phyloP scores from a whole-genome alignment of 805 yeast species.

The Candida arabinofermentans region DNA sequence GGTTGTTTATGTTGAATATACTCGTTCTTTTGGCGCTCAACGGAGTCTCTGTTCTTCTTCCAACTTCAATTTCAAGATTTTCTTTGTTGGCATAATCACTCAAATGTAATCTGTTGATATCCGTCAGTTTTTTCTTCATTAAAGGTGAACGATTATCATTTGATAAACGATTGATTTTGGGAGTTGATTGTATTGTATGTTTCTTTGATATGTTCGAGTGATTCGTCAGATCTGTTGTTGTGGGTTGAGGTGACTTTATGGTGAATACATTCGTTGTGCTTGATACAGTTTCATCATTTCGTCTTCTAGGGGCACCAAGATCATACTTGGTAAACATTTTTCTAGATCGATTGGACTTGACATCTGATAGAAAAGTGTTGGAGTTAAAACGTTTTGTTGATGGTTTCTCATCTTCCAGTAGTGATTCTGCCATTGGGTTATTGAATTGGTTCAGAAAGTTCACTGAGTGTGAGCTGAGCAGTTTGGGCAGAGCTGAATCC shows the following conservation, averaged over 20 bases:
- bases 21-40: background rate
- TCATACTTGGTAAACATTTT: slow-evolving; percentile 29
- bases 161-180: slow-evolving; percentile 10
- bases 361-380: background rate
- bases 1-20: background rate
- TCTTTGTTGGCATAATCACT: slow-evolving; percentile 10
- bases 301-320: slow-evolving; percentile 50
- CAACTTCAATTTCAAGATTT: background rate
- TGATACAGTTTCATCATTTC: slow-evolving; percentile 23
- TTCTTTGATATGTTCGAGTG: slow-evolving; percentile 10
- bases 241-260: slow-evolving; percentile 9
- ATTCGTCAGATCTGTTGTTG: slow-evolving; percentile 7
- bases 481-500: slow-evolving; percentile 47
- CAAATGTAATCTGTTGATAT: slow-evolving; percentile 9
- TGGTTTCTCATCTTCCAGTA: background rate
- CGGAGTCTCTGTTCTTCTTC: background rate
- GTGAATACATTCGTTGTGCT: slow-evolving; percentile 9
- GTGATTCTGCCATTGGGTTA: slow-evolving; percentile 1
- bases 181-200: slow-evolving; percentile 16
- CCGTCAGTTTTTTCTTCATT: slow-evolving; percentile 14
- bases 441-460: slow-evolving; percentile 40
- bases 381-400: slow-evolving; percentile 1
- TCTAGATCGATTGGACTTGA: background rate
- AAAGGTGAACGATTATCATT: slow-evolving; percentile 19
- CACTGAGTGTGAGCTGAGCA: slow-evolving; percentile 50